These are phyloP conservation scores for Helianthus tuberosus DNA, from an alignment of 129 eudicot species.

Conservation along the genomic window DNA sequence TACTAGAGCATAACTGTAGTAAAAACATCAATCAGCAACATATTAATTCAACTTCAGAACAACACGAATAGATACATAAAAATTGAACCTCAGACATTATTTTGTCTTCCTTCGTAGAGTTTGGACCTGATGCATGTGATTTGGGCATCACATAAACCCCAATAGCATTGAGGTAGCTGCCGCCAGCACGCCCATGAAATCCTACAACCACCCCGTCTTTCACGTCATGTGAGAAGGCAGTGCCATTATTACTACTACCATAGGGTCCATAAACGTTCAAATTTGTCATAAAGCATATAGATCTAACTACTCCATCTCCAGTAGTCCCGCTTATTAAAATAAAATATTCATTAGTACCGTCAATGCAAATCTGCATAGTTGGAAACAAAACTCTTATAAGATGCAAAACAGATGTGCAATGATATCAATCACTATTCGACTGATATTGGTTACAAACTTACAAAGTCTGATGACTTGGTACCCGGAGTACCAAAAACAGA, in stretches of 20 bases:
- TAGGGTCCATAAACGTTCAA: constrained; percentile 31
- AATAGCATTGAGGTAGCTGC: neutral
- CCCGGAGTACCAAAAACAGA: no score
- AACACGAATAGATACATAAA: neutral
- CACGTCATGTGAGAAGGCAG: constrained; percentile 20
- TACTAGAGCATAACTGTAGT: neutral
- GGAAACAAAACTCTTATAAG: no score
- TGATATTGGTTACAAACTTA: no score
- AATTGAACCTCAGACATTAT: neutral
- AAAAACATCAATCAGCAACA: neutral
- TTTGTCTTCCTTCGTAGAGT: neutral
- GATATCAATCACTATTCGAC: no score
- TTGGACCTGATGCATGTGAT: constrained; percentile 2
- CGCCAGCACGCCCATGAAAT: neutral
- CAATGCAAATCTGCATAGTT: constrained; percentile 2
- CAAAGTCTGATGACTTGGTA: no score
- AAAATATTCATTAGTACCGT: constrained; percentile 4
- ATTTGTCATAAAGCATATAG: constrained; percentile 31
- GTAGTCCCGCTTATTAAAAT: neutral
- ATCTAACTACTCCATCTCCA: neutral
- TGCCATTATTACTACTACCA: no score
- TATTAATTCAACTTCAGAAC: neutral
- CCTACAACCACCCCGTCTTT: constrained; percentile 12
- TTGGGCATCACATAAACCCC: constrained; percentile 2
- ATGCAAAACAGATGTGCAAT: no score